Evolutionary conservation across 2,329 filamentous ascomycete genomes (phyloP), one percentile per base, ranked within the genome.

Genomic region (Aureobasidium sp.): DNA sequence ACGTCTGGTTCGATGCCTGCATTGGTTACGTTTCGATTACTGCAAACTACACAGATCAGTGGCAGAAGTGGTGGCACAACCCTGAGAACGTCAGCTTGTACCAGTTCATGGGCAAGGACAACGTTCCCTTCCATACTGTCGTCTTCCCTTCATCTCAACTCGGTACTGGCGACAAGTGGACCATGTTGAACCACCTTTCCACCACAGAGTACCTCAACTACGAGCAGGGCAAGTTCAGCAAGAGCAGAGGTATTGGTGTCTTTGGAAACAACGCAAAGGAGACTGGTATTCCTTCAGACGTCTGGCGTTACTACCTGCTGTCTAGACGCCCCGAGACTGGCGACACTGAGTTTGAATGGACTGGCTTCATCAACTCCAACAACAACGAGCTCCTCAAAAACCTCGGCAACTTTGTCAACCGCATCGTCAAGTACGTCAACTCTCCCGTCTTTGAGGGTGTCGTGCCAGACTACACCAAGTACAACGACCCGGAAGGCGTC

Each of bases 1-100:
- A 97, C 71, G 91, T 96, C 64, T 90, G 88, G 91, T 91, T 97
- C 72, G 90, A 96, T 72, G 90, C 90, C 60, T 94, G 90, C 75
- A 94, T 96, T 70, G 92, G 92, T 22, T 97, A 97, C 73, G 87
- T 91, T n/a, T 96, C 91, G 1, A 97, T 97, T 68, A 96, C 92
- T 1, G 90, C 90, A 66, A 91, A 85, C 68, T 96, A 96, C 74
- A 96, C 91, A 5, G 82, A 86, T 48, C 82, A 95, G 65, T 97
- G 92, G 92, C 86, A 96, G 78, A 83, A 90, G 71, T 97, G 92
- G 92, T 97, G 92, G 92, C 86, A 88, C 71, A 88, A 95, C 73
- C 90, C 91, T 0, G 87, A 96, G 48, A 82, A 96, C 37, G 91
- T 97, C 52, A 84, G 88, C 71, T 83, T 97, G 14, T 96, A 94